phyloP scores from a whole-genome alignment of 257 asterid species.

The Nicotiana attenuata region DNA sequence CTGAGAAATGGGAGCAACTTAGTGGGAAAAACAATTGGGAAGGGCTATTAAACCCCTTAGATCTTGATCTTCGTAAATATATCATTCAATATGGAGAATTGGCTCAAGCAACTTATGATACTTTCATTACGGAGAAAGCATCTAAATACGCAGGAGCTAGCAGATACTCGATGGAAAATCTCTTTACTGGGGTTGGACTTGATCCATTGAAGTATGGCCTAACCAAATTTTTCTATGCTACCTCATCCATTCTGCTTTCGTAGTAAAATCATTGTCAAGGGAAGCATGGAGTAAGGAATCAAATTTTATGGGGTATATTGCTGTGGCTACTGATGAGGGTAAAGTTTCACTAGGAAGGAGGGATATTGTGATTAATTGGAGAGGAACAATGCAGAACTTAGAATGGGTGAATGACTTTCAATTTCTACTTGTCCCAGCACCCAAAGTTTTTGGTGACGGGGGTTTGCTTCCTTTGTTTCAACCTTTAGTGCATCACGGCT shows the following conservation, averaged over 20 bases:
- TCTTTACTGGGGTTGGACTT: not conserved
- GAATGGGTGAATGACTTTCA: no score
- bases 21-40: not conserved
- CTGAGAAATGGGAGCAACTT: not conserved
- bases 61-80: not conserved
- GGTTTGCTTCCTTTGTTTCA: no score
- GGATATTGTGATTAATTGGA: not conserved
- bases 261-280: not conserved
- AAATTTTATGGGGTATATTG: not conserved
- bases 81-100: not conserved
- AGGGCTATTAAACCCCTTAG: not conserved
- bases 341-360: conserved; percentile 1
- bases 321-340: not conserved
- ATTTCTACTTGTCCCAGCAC: no score
- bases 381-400: not conserved
- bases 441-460: no score
- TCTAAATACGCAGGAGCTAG: not conserved
- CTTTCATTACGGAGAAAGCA: not conserved
- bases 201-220: not conserved
- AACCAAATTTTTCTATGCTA: not conserved
- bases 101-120: not conserved
- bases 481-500: no score
- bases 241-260: not conserved
- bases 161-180: not conserved
- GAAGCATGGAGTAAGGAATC: not conserved